Base-by-base conservation (phyloP, 148 eudicot genomes). In the Limonium bicolor region DNA sequence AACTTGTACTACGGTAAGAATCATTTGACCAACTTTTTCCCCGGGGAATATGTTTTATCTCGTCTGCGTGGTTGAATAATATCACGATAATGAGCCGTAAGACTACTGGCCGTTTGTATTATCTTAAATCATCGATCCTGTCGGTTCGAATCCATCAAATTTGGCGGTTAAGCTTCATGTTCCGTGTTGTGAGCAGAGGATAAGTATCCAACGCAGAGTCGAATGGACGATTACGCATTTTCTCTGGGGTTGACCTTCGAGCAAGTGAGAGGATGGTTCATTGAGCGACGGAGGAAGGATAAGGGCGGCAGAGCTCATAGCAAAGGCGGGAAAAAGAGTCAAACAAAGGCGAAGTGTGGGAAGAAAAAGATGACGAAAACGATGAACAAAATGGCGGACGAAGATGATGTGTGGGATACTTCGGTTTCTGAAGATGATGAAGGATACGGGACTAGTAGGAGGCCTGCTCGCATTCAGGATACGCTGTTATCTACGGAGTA, bases 201-300 rank as follows among this genome's bases (percentile, higher is more conserved):
- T 52, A 64, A 46, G 37, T 43, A 59, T 29, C 74, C 74, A 12
- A 40, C 74, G 4, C 55, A 55, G 55, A 55, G 63, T 42, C 46
- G 62, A 48, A 25, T 69, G 51, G 58, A 55, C 52, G 69, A 69
- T 25, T 69, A 69, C 60, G 63, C 63, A 31, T 55, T 51, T 9
- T 65, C 55, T 30, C 48, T 69, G 36, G 69, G 69, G 56, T 24
- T 69, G 27, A 64, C 62, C 30, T 64, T 47, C 36, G 53, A 60
- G 63, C 74, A 55, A 53, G 69, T 69, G 19, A 55, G 43, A 24
- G 65, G 66, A 36, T 69, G 74, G 74, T 69, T 51, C 44, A 52
- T 69, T 33, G 63, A 64, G 52, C 66, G 74, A 16, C 62, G 74
- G 27, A 34, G 49, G 40, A 64, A 56, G 53, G 74, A 69, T 33